Percentiles rank a stretch among this genome's conserved stretches.
phyloP scores from a whole-genome alignment of 202 grass and related monocot genomes.

The Brachypodium distachyon region DNA sequence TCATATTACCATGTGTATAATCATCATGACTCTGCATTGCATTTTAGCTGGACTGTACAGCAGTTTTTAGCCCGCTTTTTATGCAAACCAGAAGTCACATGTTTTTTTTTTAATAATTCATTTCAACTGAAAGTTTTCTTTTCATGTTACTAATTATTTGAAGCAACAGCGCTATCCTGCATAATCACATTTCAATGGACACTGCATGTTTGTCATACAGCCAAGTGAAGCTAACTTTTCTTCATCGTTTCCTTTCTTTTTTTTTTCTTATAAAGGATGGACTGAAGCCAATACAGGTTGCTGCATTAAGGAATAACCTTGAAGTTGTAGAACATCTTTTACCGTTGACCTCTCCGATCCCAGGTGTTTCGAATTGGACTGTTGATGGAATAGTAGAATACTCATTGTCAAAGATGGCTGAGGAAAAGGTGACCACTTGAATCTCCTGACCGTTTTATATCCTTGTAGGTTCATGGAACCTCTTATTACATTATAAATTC shows the following conservation, averaged over 20 bases:
- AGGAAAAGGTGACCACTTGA: constrained; percentile 42
- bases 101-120: too few relatives aligned
- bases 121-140: background rate
- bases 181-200: background rate
- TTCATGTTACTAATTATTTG: background rate
- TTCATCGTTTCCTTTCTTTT: background rate
- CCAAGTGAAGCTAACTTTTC: background rate
- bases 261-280: constrained; percentile 50
- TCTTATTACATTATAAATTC: background rate
- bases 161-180: background rate
- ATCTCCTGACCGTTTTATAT: background rate
- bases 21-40: background rate
- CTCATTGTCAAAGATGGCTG: constrained; percentile 40
- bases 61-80: background rate
- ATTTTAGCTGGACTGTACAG: background rate
- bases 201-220: background rate
- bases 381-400: constrained; percentile 64
- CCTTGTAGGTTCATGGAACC: background rate
- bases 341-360: constrained; percentile 61
- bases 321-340: constrained; percentile 70
- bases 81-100: background rate
- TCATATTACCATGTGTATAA: background rate
- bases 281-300: constrained; percentile 81
- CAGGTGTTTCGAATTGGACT: constrained; percentile 59
- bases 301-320: constrained; percentile 63